Conservation (phyloP, 129 eudicot species). For the Centrapalus pauciflorus region DNA sequence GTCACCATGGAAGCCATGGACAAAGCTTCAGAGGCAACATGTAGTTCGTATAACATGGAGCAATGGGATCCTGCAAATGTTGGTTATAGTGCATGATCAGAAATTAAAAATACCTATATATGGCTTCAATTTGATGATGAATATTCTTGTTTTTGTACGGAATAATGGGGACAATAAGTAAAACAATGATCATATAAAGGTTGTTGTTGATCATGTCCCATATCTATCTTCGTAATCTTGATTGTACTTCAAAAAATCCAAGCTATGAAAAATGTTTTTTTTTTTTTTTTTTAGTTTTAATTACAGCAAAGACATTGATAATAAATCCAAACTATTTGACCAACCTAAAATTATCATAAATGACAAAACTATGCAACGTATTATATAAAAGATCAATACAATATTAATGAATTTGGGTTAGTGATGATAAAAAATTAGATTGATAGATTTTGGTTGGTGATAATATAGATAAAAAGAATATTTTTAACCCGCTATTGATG, state of each 20-base stretch:
- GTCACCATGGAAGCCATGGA: slow-evolving; percentile 38
- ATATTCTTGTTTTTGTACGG: not conserved
- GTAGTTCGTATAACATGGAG: slow-evolving; percentile 35
- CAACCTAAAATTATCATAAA: too few relatives aligned
- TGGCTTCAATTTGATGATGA: not conserved
- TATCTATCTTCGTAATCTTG: not conserved
- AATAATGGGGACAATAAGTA: not conserved
- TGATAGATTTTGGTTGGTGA: too few relatives aligned
- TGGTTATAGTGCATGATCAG: slow-evolving; percentile 32
- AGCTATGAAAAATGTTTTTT: too few relatives aligned
- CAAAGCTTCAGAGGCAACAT: slow-evolving; percentile 48
- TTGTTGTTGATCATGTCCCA: not conserved
- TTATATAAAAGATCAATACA: too few relatives aligned
- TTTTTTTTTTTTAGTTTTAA: too few relatives aligned
- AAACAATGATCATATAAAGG: not conserved
- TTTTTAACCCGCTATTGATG: too few relatives aligned
- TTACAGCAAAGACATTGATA: too few relatives aligned
- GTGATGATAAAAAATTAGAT: too few relatives aligned
- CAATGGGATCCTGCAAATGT: slow-evolving; percentile 28
- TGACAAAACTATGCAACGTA: too few relatives aligned
- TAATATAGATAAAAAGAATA: too few relatives aligned
- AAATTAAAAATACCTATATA: not conserved
- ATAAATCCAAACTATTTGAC: too few relatives aligned
- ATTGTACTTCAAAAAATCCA: not conserved
- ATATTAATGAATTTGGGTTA: too few relatives aligned